Evolutionary conservation across 352 stramenopile species (phyloP).

Genomic region (Phytopythium boreale): DNA sequence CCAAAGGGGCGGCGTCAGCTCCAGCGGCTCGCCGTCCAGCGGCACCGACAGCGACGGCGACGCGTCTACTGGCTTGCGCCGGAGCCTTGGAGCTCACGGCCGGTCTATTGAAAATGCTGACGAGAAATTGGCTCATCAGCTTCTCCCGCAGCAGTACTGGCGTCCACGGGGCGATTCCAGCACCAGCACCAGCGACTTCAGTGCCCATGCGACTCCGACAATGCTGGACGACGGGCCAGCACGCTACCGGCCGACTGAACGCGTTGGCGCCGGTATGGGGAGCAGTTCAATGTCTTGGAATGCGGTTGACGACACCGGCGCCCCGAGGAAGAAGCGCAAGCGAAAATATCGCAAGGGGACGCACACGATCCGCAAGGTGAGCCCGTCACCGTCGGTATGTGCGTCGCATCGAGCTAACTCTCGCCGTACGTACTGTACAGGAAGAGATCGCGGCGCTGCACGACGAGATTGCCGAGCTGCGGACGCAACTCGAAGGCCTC

Average conservation of each 20-base stretch:
- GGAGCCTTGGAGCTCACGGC: not conserved
- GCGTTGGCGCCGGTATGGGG: not conserved
- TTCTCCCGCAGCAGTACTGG: not conserved
- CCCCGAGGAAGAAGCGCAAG: conserved; percentile 17
- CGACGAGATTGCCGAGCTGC: conserved; percentile 25
- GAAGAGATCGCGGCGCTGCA: conserved; percentile 30
- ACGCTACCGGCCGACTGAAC: not conserved
- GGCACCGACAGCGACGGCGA: not conserved
- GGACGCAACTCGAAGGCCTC: conserved; percentile 19
- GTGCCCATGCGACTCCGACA: not conserved
- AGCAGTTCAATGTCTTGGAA: not conserved
- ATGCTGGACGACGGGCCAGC: not conserved
- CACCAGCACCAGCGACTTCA: not conserved
- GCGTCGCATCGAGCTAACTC: not conserved
- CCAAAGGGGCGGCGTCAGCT: not conserved
- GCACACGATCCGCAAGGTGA: conserved; percentile 29
- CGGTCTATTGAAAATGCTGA: not conserved
- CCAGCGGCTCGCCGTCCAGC: not conserved
- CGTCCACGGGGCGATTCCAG: not conserved
- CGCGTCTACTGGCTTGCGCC: not conserved
- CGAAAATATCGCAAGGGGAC: conserved; percentile 31
- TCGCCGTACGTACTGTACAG: not conserved
- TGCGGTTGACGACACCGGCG: not conserved
- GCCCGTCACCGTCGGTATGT: too few relatives aligned
- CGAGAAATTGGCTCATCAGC: not conserved